A percentile compares a stretch with the other conserved stretches of the same genome.
Evolutionary conservation across 2,329 filamentous ascomycete species (phyloP).

Genomic region (Xylariales sp.): DNA sequence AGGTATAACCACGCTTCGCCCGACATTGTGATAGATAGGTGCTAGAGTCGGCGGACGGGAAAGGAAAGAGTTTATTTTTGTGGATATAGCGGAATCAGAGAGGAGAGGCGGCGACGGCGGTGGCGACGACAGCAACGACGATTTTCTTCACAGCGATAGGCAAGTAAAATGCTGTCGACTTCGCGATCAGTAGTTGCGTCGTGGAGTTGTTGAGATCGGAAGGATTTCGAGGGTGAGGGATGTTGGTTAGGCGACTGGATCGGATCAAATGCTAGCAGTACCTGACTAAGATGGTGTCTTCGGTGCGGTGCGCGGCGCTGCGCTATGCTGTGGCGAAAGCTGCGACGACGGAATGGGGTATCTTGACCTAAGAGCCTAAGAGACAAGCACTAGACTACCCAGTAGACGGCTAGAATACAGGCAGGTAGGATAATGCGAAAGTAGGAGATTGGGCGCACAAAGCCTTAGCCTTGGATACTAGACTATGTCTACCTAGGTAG

Average conservation of each 20-base stretch:
- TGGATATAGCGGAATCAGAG: slow-evolving; percentile 9
- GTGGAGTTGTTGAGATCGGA: neutral
- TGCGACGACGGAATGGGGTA: slow-evolving; percentile 19
- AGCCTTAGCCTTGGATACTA: slow-evolving; percentile 16
- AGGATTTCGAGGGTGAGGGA: neutral
- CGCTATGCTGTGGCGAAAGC: slow-evolving; percentile 15
- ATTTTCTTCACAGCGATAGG: neutral
- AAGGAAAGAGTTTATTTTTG: slow-evolving; percentile 12
- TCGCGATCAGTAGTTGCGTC: slow-evolving; percentile 4
- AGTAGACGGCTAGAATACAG: too few relatives aligned
- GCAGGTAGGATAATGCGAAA: neutral
- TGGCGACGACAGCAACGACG: neutral
- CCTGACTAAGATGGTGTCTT: slow-evolving; percentile 3
- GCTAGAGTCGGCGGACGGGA: slow-evolving; percentile 29
- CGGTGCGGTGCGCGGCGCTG: slow-evolving; percentile 11
- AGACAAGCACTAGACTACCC: too few relatives aligned
- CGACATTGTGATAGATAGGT: slow-evolving; percentile 72
- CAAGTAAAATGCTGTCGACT: neutral
- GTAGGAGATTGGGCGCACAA: slow-evolving; percentile 8
- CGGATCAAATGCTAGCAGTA: slow-evolving; percentile 11
- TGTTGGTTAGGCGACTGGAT: slow-evolving; percentile 24
- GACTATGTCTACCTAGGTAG: too few relatives aligned
- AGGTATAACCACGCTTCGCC: slow-evolving; percentile 99
- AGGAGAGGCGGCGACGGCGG: neutral
- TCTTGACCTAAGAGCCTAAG: slow-evolving; percentile 8